Base-by-base conservation (phyloP, 129 eudicot species). In the Logfia minima region DNA sequence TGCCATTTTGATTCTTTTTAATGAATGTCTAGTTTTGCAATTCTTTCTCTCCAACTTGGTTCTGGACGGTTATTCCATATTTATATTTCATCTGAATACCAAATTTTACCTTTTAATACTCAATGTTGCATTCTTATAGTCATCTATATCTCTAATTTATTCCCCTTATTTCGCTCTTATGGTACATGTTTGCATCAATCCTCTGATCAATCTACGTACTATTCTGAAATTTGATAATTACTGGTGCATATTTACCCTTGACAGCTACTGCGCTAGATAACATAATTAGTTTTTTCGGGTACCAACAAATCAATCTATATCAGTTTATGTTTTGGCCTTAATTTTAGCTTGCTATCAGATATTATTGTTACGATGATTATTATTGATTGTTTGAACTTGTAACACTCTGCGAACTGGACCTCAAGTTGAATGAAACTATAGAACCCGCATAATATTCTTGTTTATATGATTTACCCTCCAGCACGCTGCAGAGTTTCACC, bases 291-390 rank as follows among this genome's bases (percentile, higher is more conserved):
- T 74, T 41, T 63, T 21, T 59, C 59, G 22, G 69, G 26, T 74
- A 17, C 60, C 34, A 60, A 74, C 62, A 14, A 7, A 16, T 23
- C 8, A 35, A 73, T 34, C 17, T 45, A 17, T 45, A 45, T 0
- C 52, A 73, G 31, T 59, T 72, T 59, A 74, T 59, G 18, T 16
- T 60, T 74, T 53, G 5, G 23, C 39, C 69, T 22, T 45, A 29
- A 61, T 75, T 48, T 9, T 73, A 73, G 22, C 68, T 31, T 75
- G 60, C 26, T 23, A 75, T 22, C 70, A n/a, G 10, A 31, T 26
- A 6, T 59, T 37, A 1, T 61, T 35, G 66, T 58, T 41, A n/a
- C 3, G 53, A 22, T 21, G 35, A 14, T 39, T 11, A 4, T 43
- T 39, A 21, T 23, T 3, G 6, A 7, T 22, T 3, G 2, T 41